phyloP scores from a whole-genome alignment of 2,329 filamentous ascomycete species.

The Ophiostoma triangulosporum region DNA sequence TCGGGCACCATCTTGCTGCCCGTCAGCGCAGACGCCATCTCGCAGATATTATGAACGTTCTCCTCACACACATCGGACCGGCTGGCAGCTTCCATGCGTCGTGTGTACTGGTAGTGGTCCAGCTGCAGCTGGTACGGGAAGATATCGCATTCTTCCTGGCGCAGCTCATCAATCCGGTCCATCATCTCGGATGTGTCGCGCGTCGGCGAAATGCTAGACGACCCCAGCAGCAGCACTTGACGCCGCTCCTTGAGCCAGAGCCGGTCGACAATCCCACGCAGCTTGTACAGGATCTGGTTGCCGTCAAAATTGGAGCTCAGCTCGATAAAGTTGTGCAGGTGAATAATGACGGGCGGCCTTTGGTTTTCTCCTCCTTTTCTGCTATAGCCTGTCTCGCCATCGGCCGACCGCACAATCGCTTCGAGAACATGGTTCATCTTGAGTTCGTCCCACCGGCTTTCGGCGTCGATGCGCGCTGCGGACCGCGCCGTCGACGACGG shows the following conservation, averaged over 20 bases:
- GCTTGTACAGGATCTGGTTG: slow-evolving; percentile 50
- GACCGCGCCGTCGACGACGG: slow-evolving; percentile 7
- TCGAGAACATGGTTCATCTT: slow-evolving; percentile 47
- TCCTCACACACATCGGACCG: slow-evolving; percentile 28
- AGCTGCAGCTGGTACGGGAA: slow-evolving; percentile 17
- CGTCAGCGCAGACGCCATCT: slow-evolving; percentile 30
- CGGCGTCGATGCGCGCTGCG: slow-evolving; percentile 18
- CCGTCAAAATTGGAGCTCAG: slow-evolving; percentile 58
- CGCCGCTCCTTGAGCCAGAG: slow-evolving; percentile 55
- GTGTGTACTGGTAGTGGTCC: background rate
- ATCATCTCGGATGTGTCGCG: slow-evolving; percentile 22
- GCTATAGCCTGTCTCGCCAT: slow-evolving; percentile 14
- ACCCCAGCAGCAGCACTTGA: slow-evolving; percentile 64
- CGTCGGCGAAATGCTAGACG: slow-evolving; percentile 45
- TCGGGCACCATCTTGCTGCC: background rate
- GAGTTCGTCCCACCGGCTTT: slow-evolving; percentile 46
- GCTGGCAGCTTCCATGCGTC: slow-evolving; percentile 12
- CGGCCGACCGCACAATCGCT: slow-evolving; percentile 37
- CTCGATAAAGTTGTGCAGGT: slow-evolving; percentile 70
- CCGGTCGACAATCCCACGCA: slow-evolving; percentile 59
- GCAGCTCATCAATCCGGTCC: slow-evolving; percentile 20
- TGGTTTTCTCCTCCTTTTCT: background rate
- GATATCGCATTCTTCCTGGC: slow-evolving; percentile 20
- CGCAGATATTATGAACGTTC: slow-evolving; percentile 33
- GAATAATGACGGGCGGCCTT: slow-evolving; percentile 47